Evolutionary conservation across 495 filamentous ascomycete genomes (phyloP).

Genomic region (Hypoxylon crocopeplum): DNA sequence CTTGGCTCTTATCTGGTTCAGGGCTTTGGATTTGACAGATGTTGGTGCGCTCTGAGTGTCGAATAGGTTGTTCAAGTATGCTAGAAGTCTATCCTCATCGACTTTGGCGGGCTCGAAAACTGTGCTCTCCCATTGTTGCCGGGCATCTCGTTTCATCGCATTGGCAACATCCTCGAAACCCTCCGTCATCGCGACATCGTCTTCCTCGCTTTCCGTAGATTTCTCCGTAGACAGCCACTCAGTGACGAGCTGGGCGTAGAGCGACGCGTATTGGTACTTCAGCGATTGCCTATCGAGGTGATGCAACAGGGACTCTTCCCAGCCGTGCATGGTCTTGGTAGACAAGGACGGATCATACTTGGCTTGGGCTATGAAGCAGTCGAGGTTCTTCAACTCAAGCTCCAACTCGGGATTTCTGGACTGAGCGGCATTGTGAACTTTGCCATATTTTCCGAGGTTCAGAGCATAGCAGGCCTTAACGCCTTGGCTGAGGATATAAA

Average conservation of each 20-base stretch:
- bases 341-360: conserved; percentile 64
- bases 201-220: conserved; percentile 16
- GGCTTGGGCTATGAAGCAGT: conserved; percentile 63
- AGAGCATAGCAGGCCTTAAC: conserved; percentile 49
- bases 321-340: conserved; percentile 50
- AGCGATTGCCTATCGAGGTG: conserved; percentile 58
- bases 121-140: conserved; percentile 60
- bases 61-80: conserved; percentile 63
- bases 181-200: conserved; percentile 39
- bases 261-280: conserved; percentile 65
- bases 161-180: conserved; percentile 53
- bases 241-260: conserved; percentile 67
- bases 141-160: conserved; percentile 55
- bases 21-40: conserved; percentile 43
- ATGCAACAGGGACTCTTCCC: conserved; percentile 57
- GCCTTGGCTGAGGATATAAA: conserved; percentile 49
- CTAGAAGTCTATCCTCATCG: conserved; percentile 51
- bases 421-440: conserved; percentile 11
- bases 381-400: conserved; percentile 53
- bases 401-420: conserved; percentile 43
- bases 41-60: conserved; percentile 41
- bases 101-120: conserved; percentile 62
- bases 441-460: conserved; percentile 34
- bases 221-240: conserved; percentile 61
- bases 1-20: conserved; percentile 51